Conservation (phyloP, 345 rosid species). For the Eucalyptus tenuipes region DNA sequence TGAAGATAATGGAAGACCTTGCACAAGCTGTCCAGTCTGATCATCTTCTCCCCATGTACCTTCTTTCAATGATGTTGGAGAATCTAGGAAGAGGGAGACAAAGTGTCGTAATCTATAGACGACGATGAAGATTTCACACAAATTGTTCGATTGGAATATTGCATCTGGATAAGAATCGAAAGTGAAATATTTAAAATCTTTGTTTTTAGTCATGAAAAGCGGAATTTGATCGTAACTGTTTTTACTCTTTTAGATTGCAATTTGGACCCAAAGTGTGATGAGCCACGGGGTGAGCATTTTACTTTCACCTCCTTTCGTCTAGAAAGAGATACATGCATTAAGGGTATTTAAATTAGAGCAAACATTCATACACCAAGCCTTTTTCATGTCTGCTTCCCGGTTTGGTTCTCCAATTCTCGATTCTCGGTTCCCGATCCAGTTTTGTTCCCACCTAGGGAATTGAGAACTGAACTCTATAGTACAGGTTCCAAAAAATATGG, state of each 20-base stretch:
- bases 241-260: background rate
- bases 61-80: background rate
- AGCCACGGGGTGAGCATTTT: background rate
- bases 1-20: background rate
- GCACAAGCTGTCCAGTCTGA: background rate
- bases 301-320: background rate
- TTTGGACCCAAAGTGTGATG: background rate
- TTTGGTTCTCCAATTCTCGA: too few relatives aligned
- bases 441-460: background rate
- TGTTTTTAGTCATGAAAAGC: background rate
- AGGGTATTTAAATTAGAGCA: background rate
- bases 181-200: background rate
- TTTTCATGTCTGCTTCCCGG: fast-evolving
- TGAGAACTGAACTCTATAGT: background rate
- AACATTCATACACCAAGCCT: background rate
- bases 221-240: fast-evolving
- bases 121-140: background rate
- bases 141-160: background rate
- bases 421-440: fast-evolving
- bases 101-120: background rate
- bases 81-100: background rate
- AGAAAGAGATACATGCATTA: background rate
- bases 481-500: background rate
- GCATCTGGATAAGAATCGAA: background rate
- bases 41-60: background rate